Evolutionary conservation across 1,139 yeast genomes (phyloP).

Genomic region (Candida sp.): DNA sequence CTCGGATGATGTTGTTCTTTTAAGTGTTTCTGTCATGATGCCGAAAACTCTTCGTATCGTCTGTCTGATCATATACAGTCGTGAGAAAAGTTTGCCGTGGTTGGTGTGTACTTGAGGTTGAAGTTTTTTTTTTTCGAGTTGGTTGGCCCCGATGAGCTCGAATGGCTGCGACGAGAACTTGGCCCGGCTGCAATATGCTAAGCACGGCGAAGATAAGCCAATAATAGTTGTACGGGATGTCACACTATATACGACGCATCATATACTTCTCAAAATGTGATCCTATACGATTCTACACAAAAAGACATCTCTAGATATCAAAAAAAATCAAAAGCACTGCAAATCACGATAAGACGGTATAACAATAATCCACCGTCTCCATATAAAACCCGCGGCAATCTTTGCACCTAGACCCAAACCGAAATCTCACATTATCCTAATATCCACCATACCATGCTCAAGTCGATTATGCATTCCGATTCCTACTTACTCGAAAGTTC

Average conservation of each 20-base stretch:
- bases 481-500: conserved; percentile 12
- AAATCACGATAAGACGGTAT: no score
- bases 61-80: background rate
- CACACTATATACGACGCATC: no score
- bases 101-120: no score
- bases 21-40: conserved; percentile 11
- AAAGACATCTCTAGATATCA: background rate
- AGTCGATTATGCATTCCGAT: conserved; percentile 13
- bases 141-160: no score
- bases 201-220: no score
- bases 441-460: conserved; percentile 9
- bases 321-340: background rate
- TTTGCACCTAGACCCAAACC: no score
- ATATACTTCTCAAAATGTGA: no score
- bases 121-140: no score
- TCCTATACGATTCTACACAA: background rate
- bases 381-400: no score
- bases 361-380: background rate
- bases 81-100: background rate
- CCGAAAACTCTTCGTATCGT: background rate
- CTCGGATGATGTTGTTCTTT: conserved; percentile 9
- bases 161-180: no score
- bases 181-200: no score
- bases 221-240: no score
- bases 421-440: background rate